Evolutionary conservation across 2,329 filamentous ascomycete genomes (phyloP).

Genomic region (Aspergillus novoparasiticus): DNA sequence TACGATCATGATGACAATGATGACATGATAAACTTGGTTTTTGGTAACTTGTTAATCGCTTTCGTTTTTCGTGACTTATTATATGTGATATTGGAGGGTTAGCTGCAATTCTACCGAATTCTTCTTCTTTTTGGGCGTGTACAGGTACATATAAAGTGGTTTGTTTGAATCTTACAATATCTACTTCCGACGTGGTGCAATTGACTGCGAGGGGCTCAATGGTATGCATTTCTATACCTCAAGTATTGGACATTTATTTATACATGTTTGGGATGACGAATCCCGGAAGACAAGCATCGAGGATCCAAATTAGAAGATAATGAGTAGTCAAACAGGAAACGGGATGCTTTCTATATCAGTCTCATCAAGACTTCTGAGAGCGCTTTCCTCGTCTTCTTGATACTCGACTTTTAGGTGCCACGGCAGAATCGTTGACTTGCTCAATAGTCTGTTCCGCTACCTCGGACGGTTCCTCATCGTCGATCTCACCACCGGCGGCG

Average conservation of each 20-base stretch:
- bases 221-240: not conserved
- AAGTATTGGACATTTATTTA: not conserved
- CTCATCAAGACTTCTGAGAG: slow-evolving; percentile 30
- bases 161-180: not conserved
- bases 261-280: not conserved
- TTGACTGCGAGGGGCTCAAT: not conserved
- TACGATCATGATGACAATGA: slow-evolving; percentile 24
- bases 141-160: not conserved
- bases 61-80: not conserved
- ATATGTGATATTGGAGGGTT: slow-evolving; percentile 19
- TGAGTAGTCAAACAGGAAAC: not conserved
- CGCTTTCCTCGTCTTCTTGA: slow-evolving; percentile 33
- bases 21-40: slow-evolving; percentile 16
- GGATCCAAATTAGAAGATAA: not conserved
- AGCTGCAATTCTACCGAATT: slow-evolving; percentile 13
- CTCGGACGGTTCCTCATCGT: slow-evolving; percentile 26
- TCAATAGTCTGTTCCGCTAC: slow-evolving; percentile 22
- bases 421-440: slow-evolving; percentile 28
- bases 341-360: not conserved
- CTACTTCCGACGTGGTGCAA: not conserved
- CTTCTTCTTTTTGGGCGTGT: not conserved
- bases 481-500: slow-evolving; percentile 5
- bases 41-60: slow-evolving; percentile 13
- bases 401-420: slow-evolving; percentile 23
- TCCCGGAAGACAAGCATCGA: not conserved